Base-by-base conservation (phyloP, 352 stramenopile species). In the Thalassiosira livingstoniorum region DNA sequence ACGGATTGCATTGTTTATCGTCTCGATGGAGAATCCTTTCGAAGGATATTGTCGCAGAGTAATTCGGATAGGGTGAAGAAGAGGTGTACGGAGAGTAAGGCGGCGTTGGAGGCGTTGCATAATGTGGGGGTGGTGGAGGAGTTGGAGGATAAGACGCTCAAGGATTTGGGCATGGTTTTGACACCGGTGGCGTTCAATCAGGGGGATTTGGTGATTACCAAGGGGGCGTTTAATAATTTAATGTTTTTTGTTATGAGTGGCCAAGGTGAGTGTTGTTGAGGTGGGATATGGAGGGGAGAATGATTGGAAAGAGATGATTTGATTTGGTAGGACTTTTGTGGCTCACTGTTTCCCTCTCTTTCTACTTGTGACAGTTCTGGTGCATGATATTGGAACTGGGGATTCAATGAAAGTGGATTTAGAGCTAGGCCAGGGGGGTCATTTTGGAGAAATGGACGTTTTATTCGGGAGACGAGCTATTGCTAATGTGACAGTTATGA, bases 181-280 rank as follows among this genome's bases (percentile, higher is more conserved):
- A 83, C 78, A 15, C 70, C 60, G 4, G 78, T 92, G 32, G 90
- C 87, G 7, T 98, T 97, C 80, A 86, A 92, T 32, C 87, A 96
- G 63, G 96, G 96, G 4, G 95, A 98, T 54, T 93, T 94, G 74
- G 98, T 99, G 75, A 97, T 99, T 68, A 91, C 88, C 2, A 97
- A 98, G 86, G 97, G 97, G 35, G 95, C 98, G 1, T 88, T 94
- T 67, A 97, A 97, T 81, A 94, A 98, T 81, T 95, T 96, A 21
- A 99, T 99, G 85, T 99, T 98, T 92, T 98, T 99, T 83, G 96
- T 99, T 31, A 95, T 98, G 58, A 92, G 96, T 63, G 97, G 97
- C 57, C n/a, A n/a, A n/a, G n/a, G n/a, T n/a, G n/a, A n/a, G n/a
- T n/a, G n/a, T n/a, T n/a, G n/a, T n/a, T n/a, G n/a, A n/a, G n/a